Evolutionary conservation across 116 monocot genomes (phyloP).

Genomic region (Papilionanthe hybrid): DNA sequence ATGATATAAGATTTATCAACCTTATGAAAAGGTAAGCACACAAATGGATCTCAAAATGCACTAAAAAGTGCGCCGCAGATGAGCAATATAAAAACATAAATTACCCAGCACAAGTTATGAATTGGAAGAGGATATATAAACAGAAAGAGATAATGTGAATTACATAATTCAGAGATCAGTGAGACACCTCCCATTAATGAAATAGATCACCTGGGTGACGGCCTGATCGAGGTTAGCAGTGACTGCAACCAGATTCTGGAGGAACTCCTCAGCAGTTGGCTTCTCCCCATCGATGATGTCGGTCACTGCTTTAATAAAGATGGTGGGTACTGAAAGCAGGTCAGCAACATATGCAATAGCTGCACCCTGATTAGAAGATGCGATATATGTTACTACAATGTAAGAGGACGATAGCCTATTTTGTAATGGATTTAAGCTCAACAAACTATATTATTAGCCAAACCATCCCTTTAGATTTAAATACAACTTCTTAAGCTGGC

Average conservation of each 20-base stretch:
- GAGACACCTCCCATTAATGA: slow-evolving; percentile 52
- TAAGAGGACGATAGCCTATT: neutral
- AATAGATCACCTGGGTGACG: slow-evolving; percentile 58
- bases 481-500: neutral
- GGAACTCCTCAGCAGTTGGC: slow-evolving; percentile 89
- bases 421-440: neutral
- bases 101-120: too few relatives aligned
- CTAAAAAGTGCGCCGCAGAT: too few relatives aligned
- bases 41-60: too few relatives aligned
- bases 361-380: slow-evolving; percentile 51
- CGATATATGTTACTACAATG: neutral
- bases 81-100: too few relatives aligned
- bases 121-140: too few relatives aligned
- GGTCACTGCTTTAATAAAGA: slow-evolving; percentile 95
- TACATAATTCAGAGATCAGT: slow-evolving; percentile 41
- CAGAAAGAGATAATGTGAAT: too few relatives aligned
- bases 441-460: neutral
- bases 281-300: slow-evolving; percentile 92
- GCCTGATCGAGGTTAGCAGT: slow-evolving; percentile 65
- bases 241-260: slow-evolving; percentile 70
- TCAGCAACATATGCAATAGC: slow-evolving; percentile 86
- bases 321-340: slow-evolving; percentile 62
- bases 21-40: too few relatives aligned
- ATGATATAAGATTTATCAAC: too few relatives aligned
- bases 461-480: neutral